Conservation (phyloP, 2,329 filamentous ascomycete genomes). For the Trichophyton mentagrophytes region DNA sequence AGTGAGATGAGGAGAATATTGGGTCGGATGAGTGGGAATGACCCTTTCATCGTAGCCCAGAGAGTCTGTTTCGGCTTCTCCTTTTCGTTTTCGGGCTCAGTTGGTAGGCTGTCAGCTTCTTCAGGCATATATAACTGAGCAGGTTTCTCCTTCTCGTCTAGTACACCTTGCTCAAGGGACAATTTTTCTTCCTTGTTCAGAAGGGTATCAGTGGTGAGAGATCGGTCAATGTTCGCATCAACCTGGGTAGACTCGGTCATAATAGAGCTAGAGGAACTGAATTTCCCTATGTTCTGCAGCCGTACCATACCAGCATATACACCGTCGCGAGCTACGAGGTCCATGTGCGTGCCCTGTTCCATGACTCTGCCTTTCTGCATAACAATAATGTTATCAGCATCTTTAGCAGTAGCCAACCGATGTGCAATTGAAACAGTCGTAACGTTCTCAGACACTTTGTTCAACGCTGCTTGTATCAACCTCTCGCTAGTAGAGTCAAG, state of each 20-base stretch:
- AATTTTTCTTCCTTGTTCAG: background rate
- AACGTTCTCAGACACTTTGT: conserved; percentile 18
- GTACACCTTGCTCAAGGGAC: background rate
- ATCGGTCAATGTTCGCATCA: background rate
- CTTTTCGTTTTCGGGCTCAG: background rate
- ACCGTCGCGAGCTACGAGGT: conserved; percentile 25
- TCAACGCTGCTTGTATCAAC: conserved; percentile 24
- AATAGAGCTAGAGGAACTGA: conserved; percentile 8
- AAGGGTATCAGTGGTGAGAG: conserved; percentile 2
- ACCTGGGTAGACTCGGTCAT: conserved; percentile 2
- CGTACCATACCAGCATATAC: conserved; percentile 39
- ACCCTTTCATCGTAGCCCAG: conserved; percentile 21
- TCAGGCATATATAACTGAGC: background rate
- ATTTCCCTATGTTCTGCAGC: conserved; percentile 29
- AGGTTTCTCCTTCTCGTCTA: background rate
- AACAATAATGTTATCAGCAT: conserved; percentile 29
- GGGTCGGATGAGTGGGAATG: conserved; percentile 30
- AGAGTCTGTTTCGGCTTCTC: conserved; percentile 3
- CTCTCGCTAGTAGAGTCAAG: conserved; percentile 27
- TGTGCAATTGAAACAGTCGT: conserved; percentile 29
- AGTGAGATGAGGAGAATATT: conserved; percentile 29
- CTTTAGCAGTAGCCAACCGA: conserved; percentile 25
- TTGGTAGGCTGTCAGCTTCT: background rate
- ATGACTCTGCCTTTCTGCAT: conserved; percentile 23
- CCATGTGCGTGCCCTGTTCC: conserved; percentile 24